Evolutionary conservation across 2,329 filamentous ascomycete species (phyloP).

Genomic region (Metarhizium humberi): DNA sequence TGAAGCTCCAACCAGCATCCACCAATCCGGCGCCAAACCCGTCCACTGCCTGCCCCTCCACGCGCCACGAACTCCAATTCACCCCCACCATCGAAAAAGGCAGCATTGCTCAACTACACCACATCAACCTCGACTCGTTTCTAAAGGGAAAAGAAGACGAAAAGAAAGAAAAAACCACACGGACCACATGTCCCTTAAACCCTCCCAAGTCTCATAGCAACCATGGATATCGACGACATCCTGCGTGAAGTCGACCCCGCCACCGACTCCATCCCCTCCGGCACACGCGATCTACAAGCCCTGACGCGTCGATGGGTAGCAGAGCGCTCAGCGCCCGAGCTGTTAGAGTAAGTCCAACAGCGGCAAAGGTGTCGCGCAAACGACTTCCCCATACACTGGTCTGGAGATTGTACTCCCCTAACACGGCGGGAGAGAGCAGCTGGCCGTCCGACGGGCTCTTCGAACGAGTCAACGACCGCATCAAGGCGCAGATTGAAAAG

Average conservation of each 20-base stretch:
- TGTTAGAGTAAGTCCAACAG: conserved; percentile 57
- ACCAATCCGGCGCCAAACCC: too few species aligned
- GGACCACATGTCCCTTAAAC: neutral
- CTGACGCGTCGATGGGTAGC: conserved; percentile 90
- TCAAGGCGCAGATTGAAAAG: conserved; percentile 59
- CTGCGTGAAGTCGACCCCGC: conserved; percentile 61
- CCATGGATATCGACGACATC: conserved; percentile 75
- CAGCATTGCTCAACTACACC: neutral
- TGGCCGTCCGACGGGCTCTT: conserved; percentile 66
- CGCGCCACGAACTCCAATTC: too few species aligned
- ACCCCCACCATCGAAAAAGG: too few species aligned
- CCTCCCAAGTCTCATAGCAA: neutral
- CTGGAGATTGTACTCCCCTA: neutral
- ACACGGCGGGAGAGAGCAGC: conserved; percentile 21
- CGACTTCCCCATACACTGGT: neutral
- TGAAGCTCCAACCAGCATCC: too few species aligned
- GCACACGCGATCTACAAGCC: conserved; percentile 71
- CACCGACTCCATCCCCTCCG: conserved; percentile 42
- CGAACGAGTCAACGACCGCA: conserved; percentile 67
- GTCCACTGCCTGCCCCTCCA: too few species aligned
- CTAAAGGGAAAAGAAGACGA: too few species aligned
- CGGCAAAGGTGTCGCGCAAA: neutral
- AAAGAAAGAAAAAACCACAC: too few species aligned
- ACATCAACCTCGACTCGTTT: neutral
- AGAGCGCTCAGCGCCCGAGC: conserved; percentile 79